Base-by-base conservation (phyloP, 1,284 basidiomycete genomes). In the Uromyces viciae-fabae region DNA sequence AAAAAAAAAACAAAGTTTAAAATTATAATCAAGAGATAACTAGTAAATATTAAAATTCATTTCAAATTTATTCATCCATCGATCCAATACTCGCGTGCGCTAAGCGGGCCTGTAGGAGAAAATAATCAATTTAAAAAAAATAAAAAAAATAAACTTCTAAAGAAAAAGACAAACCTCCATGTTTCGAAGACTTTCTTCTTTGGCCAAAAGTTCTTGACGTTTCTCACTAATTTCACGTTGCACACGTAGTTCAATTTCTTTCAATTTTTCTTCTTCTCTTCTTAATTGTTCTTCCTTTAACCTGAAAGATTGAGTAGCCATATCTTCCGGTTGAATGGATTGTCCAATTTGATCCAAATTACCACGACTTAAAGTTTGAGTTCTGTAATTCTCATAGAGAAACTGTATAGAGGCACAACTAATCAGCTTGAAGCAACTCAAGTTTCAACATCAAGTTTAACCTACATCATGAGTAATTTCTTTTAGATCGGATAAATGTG, bases 181-280 rank as follows among this genome's bases (percentile, higher is more conserved):
- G 46, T 81, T 81, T 52, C 78, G 68, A 11, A 87, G 83, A 46
- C 83, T 84, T 83, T 88, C 87, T 77, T 88, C 87, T 83, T 86
- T 87, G 22, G 87, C 87, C 46, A 87, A 79, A 83, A 99, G 88
- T 87, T 99, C 96, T 87, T 99, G 97, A 85, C 95, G 90, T 90
- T 98, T 98, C 89, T 99, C 94, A 87, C 94, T 94, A 88, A 99
- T 96, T 89, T 99, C 97, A 82, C 97, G 91, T 87, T 98, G 96
- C 49, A 98, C 95, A 87, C 94, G 95, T 87, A 98, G 90, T 86
- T 99, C 97, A 86, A 98, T 95, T 88, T 99, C 97, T 84, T 96
- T 93, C 83, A 99, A 89, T 91, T 94, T 86, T 56, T 85, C 84
- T 84, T 87, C 86, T 87, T 99, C 97, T 82, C 93, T 89, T 84